phyloP scores from a whole-genome alignment of 2,329 filamentous ascomycete species.

The Neofusicoccum ribis region DNA sequence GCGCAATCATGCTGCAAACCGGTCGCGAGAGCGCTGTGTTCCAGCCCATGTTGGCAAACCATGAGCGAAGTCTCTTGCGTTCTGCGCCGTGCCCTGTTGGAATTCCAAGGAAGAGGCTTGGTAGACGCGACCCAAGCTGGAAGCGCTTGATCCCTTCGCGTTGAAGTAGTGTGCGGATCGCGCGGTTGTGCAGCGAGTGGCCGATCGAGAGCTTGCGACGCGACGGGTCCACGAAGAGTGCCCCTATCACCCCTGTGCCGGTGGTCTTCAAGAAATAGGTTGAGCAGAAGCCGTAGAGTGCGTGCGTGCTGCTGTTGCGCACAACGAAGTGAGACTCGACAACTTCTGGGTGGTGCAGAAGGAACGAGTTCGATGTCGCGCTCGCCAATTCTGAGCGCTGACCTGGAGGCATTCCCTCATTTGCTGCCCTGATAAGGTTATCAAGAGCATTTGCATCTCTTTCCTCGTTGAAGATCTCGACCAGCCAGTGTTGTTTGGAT shows the following conservation, averaged over 20 bases:
- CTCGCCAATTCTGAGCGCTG: conserved; percentile 69
- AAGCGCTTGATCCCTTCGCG: conserved; percentile 73
- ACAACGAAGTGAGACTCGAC: conserved; percentile 89
- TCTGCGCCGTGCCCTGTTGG: conserved; percentile 66
- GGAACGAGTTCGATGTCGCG: conserved; percentile 72
- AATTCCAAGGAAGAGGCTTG: conserved; percentile 83
- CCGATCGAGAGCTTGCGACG: conserved; percentile 89
- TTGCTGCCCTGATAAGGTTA: conserved; percentile 69
- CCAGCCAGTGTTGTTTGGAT: conserved; percentile 92
- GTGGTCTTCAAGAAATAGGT: conserved; percentile 77
- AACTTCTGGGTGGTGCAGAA: conserved; percentile 68
- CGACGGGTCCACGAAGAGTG: conserved; percentile 84
- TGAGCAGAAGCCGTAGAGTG: conserved; percentile 87
- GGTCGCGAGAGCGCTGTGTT: conserved; percentile 66
- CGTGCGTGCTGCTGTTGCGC: conserved; percentile 87
- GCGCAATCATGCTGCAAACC: conserved; percentile 71
- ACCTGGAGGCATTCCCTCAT: conserved; percentile 64
- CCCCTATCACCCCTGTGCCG: conserved; percentile 73
- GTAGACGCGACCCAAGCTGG: conserved; percentile 78
- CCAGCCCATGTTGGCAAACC: conserved; percentile 92
- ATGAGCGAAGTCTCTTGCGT: conserved; percentile 64
- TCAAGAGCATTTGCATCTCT: conserved; percentile 74
- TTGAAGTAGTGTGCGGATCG: conserved; percentile 72
- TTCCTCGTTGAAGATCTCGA: conserved; percentile 81
- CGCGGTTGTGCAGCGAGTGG: conserved; percentile 82